phyloP scores from a whole-genome alignment of 2,329 filamentous ascomycete species.

The Aspergillus sojae region DNA sequence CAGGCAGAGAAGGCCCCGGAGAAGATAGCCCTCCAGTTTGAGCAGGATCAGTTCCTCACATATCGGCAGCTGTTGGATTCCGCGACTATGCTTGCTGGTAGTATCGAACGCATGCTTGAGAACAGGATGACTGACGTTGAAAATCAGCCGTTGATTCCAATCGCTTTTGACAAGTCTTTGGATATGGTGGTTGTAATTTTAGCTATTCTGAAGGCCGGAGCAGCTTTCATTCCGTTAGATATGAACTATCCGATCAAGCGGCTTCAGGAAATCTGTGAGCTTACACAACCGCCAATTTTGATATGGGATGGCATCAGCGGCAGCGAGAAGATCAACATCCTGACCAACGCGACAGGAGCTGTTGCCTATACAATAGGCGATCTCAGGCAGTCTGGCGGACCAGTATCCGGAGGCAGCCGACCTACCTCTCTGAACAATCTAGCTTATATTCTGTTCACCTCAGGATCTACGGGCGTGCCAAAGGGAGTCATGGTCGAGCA shows the following conservation, averaged over 20 bases:
- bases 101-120: not conserved
- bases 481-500: no score
- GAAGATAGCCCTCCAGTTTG: constrained; percentile 12
- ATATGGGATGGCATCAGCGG: constrained; percentile 9
- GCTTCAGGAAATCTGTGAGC: not conserved
- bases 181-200: constrained; percentile 10
- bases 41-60: constrained; percentile 7
- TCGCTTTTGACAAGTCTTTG: constrained; percentile 5
- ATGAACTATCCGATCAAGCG: constrained; percentile 4
- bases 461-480: no score
- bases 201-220: constrained; percentile 8
- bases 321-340: not conserved
- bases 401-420: no score
- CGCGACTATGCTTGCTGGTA: not conserved
- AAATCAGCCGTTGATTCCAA: constrained; percentile 3
- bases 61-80: constrained; percentile 3
- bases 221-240: constrained; percentile 6
- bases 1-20: constrained; percentile 5
- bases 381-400: no score
- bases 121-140: not conserved
- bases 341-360: not conserved
- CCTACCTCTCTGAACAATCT: no score
- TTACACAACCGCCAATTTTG: not conserved
- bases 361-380: not conserved
- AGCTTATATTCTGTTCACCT: no score